These are phyloP conservation scores for Leccinum disarticulatum DNA, from an alignment of 768 basidiomycete genomes.

Conservation along the genomic window DNA sequence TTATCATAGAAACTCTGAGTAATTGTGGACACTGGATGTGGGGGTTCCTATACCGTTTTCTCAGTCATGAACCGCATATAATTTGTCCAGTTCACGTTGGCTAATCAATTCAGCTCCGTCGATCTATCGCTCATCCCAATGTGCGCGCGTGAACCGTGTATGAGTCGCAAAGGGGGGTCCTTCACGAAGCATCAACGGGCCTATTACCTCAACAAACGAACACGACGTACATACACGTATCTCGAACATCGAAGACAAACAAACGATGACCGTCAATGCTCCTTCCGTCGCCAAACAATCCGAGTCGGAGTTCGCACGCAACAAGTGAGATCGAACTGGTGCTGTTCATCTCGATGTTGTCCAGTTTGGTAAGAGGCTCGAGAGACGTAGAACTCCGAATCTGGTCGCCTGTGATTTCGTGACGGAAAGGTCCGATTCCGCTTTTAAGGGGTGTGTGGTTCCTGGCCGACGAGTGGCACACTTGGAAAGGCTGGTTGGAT, in stretches of 20 bases:
- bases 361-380: constrained; percentile 17
- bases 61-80: background rate
- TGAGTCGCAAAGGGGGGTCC: background rate
- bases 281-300: constrained; percentile 25
- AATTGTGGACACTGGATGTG: background rate
- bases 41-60: background rate
- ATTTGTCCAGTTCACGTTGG: background rate
- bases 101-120: background rate
- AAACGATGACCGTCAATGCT: constrained; percentile 19
- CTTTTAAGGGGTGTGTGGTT: constrained; percentile 4
- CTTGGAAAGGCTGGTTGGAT: background rate
- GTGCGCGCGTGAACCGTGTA: background rate
- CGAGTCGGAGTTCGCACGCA: constrained; percentile 25
- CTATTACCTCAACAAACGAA: constrained; percentile 1
- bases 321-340: constrained; percentile 24
- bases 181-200: background rate
- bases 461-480: background rate
- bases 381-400: constrained; percentile 3
- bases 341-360: constrained; percentile 8
- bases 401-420: background rate
- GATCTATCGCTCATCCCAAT: background rate
- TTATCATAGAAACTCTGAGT: background rate
- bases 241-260: background rate
- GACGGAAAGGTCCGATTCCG: constrained; percentile 15
- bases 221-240: background rate